Conservation (phyloP, 2,329 filamentous ascomycete genomes). For the Dactylellina drechsleri region DNA sequence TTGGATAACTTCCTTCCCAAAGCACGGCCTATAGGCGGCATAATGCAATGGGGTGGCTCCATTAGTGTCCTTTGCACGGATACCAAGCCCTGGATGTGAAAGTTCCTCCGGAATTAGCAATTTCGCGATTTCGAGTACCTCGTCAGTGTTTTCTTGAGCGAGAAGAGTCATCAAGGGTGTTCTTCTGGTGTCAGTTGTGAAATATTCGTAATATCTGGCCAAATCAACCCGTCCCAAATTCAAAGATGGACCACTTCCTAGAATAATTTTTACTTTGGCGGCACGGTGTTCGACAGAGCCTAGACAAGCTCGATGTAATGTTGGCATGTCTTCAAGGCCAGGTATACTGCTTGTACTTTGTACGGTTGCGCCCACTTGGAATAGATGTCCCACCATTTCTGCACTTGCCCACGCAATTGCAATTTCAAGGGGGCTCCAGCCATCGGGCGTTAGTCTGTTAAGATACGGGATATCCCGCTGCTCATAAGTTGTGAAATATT, state of each 20-base stretch:
- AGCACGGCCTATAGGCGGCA: not conserved
- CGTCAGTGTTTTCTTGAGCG: too few relatives aligned
- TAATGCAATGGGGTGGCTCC: not conserved
- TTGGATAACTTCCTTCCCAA: not conserved
- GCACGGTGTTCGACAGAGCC: not conserved
- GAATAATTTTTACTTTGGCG: not conserved
- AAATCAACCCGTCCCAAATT: too few relatives aligned
- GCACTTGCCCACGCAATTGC: not conserved
- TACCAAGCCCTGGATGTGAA: not conserved
- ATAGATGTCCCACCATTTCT: not conserved
- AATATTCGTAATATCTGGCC: too few relatives aligned
- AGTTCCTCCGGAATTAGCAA: not conserved
- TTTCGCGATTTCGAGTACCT: not conserved
- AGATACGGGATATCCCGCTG: not conserved
- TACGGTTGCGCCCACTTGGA: not conserved
- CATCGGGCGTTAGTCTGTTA: not conserved
- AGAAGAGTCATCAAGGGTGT: constrained; percentile 4
- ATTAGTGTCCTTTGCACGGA: not conserved
- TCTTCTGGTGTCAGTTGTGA: not conserved
- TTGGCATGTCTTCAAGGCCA: not conserved
- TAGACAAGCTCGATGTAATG: not conserved
- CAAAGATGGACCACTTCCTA: not conserved
- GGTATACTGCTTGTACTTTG: too few relatives aligned
- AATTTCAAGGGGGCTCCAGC: not conserved
- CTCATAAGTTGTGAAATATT: not conserved